These are phyloP conservation scores for Fusarium sp. DNA, from an alignment of 2,329 filamentous ascomycete species.

Conservation along the genomic window DNA sequence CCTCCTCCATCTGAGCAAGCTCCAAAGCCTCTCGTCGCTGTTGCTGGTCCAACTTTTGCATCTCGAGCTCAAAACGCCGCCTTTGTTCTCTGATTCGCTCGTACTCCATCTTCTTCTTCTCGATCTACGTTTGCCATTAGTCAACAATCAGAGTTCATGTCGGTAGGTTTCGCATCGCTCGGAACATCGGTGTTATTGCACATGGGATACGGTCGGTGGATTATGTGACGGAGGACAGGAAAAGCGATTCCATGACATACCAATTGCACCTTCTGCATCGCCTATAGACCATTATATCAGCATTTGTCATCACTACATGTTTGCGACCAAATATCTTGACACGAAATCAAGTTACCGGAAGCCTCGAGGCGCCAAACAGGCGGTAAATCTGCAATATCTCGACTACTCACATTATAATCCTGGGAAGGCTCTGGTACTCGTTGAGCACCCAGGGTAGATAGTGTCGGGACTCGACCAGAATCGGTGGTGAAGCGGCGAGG, in stretches of 20 bases:
- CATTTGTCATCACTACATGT: conserved; percentile 1
- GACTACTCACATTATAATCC: conserved; percentile 60
- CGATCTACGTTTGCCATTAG: conserved; percentile 72
- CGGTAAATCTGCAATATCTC: conserved; percentile 2
- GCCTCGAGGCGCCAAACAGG: background rate
- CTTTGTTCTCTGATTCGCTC: conserved; percentile 91
- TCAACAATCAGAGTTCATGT: conserved; percentile 6
- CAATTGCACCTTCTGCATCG: conserved; percentile 79
- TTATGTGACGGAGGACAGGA: background rate
- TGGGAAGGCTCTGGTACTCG: conserved; percentile 60
- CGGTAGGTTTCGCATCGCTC: conserved; percentile 2
- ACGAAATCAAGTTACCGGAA: conserved; percentile 28
- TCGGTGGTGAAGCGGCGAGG: conserved; percentile 96
- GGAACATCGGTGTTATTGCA: background rate
- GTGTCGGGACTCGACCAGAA: conserved; percentile 82
- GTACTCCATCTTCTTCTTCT: conserved; percentile 93
- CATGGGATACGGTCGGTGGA: background rate
- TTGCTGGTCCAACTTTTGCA: conserved; percentile 88
- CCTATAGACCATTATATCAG: conserved; percentile 56
- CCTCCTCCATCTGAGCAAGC: conserved; percentile 85
- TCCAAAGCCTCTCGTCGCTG: conserved; percentile 86
- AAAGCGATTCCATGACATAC: conserved; percentile 63
- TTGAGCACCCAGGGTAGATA: conserved; percentile 62
- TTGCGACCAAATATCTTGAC: background rate
- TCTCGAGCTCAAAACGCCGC: conserved; percentile 89